Base-by-base conservation (phyloP, 2,329 filamentous ascomycete species). In the Fusarium abutilonis region DNA sequence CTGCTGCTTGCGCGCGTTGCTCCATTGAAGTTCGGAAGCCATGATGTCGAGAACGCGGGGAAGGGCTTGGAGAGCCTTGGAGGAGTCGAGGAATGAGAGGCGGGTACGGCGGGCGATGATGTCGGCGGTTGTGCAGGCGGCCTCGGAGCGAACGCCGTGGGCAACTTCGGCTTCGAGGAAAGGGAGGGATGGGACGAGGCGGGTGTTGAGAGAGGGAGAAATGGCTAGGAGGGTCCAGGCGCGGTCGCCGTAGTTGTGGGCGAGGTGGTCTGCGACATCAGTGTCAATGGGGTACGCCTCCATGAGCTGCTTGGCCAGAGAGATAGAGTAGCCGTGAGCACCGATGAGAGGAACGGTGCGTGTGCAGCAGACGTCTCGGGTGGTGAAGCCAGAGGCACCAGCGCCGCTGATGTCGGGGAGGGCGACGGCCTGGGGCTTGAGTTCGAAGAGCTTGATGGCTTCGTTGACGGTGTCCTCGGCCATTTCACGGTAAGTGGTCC, bases 401-500 rank as follows among this genome's bases (percentile, higher is more conserved):
- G 86, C 87, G 62, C 89, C 89, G 70, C 85, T 88, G 64, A 93
- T 85, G 54, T 88, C 85, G 10, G 88, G 86, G 48, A 86, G 77
- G 17, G 77, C 56, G 13, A 88, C 71, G 21, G 82, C 75, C 9
- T 76, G 75, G 6, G 89, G 78, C 46, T 79, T 75, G 26, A 93
- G 82, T 35, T 79, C 73, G 73, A 92, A 93, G 46, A 84, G 80
- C 60, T 82, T 79, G 76, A 93, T 83, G 26, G 91, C 91, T 70
- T 92, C 88, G 72, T 94, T 90, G 60, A 95, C 91, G 43, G 90
- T 89, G 70, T 94, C 90, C 75, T 95, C 89, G 48, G 91, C 89
- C 91, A 95, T 95, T 73, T 93, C 89, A 52, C 91, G 89, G 78
- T 94, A 95, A 10, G 91, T 95, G 6, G 91, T 95, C 91, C 91